Percentiles rank a stretch among this genome's conserved stretches.
Evolutionary conservation across 2,329 filamentous ascomycete species (phyloP).

Genomic region (Thielaviopsis musarum): DNA sequence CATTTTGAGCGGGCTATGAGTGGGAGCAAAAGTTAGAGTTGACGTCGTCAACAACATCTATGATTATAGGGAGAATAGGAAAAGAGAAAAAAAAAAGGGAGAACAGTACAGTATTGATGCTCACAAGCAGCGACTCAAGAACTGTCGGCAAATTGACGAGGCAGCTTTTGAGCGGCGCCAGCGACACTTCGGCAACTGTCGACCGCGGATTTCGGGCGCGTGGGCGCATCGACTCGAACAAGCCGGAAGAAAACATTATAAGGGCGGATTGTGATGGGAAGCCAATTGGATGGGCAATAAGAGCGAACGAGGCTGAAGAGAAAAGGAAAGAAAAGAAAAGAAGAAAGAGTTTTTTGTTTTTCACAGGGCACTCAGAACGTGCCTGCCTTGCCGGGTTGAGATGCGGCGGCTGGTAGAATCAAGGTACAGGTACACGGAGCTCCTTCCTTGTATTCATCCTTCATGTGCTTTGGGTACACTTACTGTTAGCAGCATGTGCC

Average conservation of each 20-base stretch:
- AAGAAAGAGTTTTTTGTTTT: not conserved
- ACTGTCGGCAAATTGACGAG: slow-evolving; percentile 81
- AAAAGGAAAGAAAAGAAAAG: not conserved
- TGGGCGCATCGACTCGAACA: slow-evolving; percentile 11
- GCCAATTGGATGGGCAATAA: not conserved
- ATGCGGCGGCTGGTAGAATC: not conserved
- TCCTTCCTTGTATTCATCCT: not conserved
- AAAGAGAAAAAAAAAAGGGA: not conserved
- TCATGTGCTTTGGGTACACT: not conserved
- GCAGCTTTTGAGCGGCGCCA: slow-evolving; percentile 84
- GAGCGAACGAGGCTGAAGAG: not conserved
- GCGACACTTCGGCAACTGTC: slow-evolving; percentile 64
- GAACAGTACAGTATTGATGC: slow-evolving; percentile 65
- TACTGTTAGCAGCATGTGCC: slow-evolving; percentile 4
- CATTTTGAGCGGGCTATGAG: slow-evolving; percentile 73
- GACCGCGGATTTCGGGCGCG: slow-evolving; percentile 36
- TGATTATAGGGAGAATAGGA: not conserved
- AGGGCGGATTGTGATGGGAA: not conserved
- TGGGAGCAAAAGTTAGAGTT: slow-evolving; percentile 1
- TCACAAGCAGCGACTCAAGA: slow-evolving; percentile 69
- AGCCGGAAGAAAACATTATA: slow-evolving; percentile 9
- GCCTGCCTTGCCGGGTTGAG: not conserved
- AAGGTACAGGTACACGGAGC: not conserved
- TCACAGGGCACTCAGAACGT: not conserved
- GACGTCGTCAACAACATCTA: too few species aligned